phyloP scores from a whole-genome alignment of 108 stramenopile species.

The Seminavis robusta region DNA sequence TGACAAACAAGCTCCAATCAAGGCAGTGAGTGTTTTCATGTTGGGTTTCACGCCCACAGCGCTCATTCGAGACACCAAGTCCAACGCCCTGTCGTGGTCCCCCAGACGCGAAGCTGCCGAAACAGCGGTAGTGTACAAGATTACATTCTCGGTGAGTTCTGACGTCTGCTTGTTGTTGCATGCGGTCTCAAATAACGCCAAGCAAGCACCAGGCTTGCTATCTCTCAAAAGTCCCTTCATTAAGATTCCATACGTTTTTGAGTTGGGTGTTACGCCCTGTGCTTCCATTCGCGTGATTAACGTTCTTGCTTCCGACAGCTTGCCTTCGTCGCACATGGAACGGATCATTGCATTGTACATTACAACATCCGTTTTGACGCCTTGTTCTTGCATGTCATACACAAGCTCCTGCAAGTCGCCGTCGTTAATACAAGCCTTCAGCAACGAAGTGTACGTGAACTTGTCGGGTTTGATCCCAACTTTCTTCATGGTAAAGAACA shows the following conservation, averaged over 20 bases:
- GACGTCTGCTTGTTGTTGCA: constrained; percentile 56
- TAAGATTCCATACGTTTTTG: constrained; percentile 78
- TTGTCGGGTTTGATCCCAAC: constrained; percentile 63
- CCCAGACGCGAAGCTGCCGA: constrained; percentile 72
- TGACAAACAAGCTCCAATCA: constrained; percentile 77
- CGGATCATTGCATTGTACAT: constrained; percentile 74
- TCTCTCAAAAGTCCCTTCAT: constrained; percentile 76
- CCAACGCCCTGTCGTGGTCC: constrained; percentile 75
- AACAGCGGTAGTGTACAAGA: constrained; percentile 88
- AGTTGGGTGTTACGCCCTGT: constrained; percentile 63
- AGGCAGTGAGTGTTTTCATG: constrained; percentile 75
- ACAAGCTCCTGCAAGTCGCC: constrained; percentile 54
- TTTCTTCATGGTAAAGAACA: constrained; percentile 55
- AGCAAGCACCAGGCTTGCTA: constrained; percentile 66
- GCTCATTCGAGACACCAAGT: constrained; percentile 75
- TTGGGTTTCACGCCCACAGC: constrained; percentile 79
- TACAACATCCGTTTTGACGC: constrained; percentile 56
- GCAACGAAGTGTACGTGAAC: constrained; percentile 70
- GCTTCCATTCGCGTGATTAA: constrained; percentile 74
- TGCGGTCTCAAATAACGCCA: constrained; percentile 82
- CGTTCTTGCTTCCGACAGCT: constrained; percentile 62
- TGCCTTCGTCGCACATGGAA: constrained; percentile 51
- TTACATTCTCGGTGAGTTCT: constrained; percentile 70
- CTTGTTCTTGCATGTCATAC: constrained; percentile 80
- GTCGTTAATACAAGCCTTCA: constrained; percentile 67